Conservation (phyloP, 2,329 filamentous ascomycete genomes). For the Clonostachys sp. region DNA sequence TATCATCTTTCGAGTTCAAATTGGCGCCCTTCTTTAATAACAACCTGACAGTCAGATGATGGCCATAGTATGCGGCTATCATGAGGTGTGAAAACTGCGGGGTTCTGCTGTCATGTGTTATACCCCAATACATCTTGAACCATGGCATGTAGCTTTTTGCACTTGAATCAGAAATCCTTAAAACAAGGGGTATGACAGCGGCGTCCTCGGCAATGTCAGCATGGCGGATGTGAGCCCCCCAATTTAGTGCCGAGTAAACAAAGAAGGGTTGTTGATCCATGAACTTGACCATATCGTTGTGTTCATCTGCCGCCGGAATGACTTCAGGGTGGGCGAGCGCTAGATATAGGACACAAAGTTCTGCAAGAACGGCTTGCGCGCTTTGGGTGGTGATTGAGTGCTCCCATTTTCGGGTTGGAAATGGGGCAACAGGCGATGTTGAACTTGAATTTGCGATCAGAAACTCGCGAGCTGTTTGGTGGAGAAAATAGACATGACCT, state of each 20-base stretch:
- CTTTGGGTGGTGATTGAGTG: conserved; percentile 9
- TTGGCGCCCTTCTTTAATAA: neutral
- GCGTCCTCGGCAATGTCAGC: conserved; percentile 1
- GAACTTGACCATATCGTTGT: neutral
- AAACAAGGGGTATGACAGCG: conserved; percentile 1
- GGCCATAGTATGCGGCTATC: neutral
- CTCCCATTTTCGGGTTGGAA: conserved; percentile 9
- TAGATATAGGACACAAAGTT: conserved; percentile 12
- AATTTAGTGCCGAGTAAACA: conserved; percentile 11
- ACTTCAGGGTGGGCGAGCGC: conserved; percentile 5
- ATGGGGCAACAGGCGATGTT: neutral
- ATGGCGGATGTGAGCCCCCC: conserved; percentile 11
- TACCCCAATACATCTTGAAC: neutral
- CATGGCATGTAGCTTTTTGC: neutral
- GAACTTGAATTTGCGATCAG: conserved; percentile 10
- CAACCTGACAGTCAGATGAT: neutral
- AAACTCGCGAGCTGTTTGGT: conserved; percentile 24
- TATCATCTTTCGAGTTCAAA: neutral
- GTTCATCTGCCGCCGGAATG: neutral
- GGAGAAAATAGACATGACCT: conserved; percentile 18
- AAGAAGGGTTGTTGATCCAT: conserved; percentile 4
- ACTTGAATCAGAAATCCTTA: conserved; percentile 8
- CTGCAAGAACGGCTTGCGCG: conserved; percentile 12
- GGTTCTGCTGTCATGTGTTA: neutral
- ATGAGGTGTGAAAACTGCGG: conserved; percentile 1